Base-by-base conservation (phyloP, 371 early-diverging fungal genomes). In the Dichotomocladium elegans region DNA sequence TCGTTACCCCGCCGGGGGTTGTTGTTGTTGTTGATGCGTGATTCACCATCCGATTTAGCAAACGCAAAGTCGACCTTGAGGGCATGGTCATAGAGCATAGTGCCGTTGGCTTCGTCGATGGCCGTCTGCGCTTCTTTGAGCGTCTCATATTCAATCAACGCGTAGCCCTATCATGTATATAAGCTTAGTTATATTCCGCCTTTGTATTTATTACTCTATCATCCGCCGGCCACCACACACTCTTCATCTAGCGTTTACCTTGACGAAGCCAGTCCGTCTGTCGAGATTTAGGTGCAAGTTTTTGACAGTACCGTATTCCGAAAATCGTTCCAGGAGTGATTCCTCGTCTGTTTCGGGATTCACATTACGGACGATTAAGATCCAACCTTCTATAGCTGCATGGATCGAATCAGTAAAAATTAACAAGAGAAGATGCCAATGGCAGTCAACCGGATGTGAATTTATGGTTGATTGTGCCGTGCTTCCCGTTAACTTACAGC, bases 261-360 rank as follows among this genome's bases (percentile, higher is more conserved):
- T 98, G 64, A 94, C 94, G 63, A 82, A 95, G 68, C 98, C 96
- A 19, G 95, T 92, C 51, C 92, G 85, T 52, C 96, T 83, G 69
- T 98, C 96, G 52, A 95, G 68, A 62, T 95, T 95, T 56, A 98
- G 66, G 54, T 96, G 95, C 40, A 98, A 50, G 64, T 89, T 88
- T 66, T 91, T 89, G 52, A 95, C 81, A 14, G 79, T 81, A 21
- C 98, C 98, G 67, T 73, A 96, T 53, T 96, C 96, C 41, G 86
- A 80, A 64, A 95, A 95, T 54, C 79, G 74, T 61, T 98, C 98
- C 22, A 68, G 74, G 48, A 98, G 73, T 28, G 91, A 89, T 27
- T 98, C 98, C 58, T 96, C 98, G 14, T 88, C 86, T 1, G 94
- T 89, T 65, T 98, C 98, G 64, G 94, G 94, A 70, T 98, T 93